Base-by-base conservation (phyloP, 768 basidiomycete species). In the Trametes coccinea region DNA sequence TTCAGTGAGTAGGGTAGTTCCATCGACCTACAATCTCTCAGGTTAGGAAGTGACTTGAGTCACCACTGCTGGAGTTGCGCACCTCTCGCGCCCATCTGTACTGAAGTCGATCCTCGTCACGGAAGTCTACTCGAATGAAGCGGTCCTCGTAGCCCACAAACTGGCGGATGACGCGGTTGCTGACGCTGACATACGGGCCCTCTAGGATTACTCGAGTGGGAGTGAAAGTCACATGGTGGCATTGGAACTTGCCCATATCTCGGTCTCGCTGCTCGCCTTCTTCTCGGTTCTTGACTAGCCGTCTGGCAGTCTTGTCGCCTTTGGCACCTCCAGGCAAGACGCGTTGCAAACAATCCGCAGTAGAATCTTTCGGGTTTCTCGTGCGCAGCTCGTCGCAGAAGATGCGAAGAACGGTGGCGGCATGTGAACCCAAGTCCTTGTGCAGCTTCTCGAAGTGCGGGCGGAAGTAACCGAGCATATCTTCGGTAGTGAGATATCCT, bases 41-140 rank as follows among this genome's bases (percentile, higher is more conserved):
- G 4, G 13, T 27, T 34, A 11, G 56, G 13, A 0, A 53, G 14
- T 30, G 13, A 13, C 14, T n/a, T 8, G 52, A n/a, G 6, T 50
- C 10, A 31, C 6, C 8, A 17, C 37, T 63, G 4, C 22, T 16
- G 9, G 17, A n/a, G 6, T 2, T 14, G 17, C 63, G 34, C 17
- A 88, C 84, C 41, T 84, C 83, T 9, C 83, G 79, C 56, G 84
- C 83, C 89, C 89, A 91, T 11, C 85, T 82, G 62, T 88, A 89
- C 40, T 84, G 80, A n/a, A 89, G 78, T 37, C 80, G 79, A 66
- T 94, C 89, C 74, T 95, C 93, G 58, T 94, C 93, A 4, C 88
- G 83, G 67, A 95, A 92, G 66, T 90, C 86, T 29, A 94, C 92
- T 9, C 93, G 86, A 33, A 95, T 70, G 70, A 95, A 95, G 66